Conservation (phyloP, 805 yeast species). For the Pichia manshurica region DNA sequence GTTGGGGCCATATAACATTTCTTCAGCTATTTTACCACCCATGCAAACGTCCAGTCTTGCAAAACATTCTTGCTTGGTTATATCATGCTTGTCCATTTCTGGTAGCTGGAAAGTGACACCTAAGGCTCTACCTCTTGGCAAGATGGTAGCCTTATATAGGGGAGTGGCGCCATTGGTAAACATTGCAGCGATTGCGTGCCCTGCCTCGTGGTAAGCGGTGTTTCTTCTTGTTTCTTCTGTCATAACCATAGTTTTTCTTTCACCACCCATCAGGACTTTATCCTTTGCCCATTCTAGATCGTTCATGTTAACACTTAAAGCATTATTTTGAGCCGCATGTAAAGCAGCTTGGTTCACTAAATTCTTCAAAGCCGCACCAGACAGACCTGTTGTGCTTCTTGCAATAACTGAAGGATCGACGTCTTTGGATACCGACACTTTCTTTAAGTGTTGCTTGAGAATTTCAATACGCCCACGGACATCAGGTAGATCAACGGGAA, state of each 20-base stretch:
- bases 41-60: constrained; percentile 94
- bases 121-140: constrained; percentile 94
- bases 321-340: constrained; percentile 88
- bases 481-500: constrained; percentile 92
- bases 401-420: constrained; percentile 90
- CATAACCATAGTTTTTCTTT: constrained; percentile 93
- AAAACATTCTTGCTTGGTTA: constrained; percentile 80
- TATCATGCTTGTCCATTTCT: constrained; percentile 95
- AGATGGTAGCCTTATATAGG: constrained; percentile 90
- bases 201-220: constrained; percentile 98
- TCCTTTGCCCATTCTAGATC: constrained; percentile 99
- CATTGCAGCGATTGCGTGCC: constrained; percentile 97
- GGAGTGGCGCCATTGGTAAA: constrained; percentile 93
- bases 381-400: constrained; percentile 94
- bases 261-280: constrained; percentile 96
- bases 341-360: constrained; percentile 98
- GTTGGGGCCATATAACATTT: constrained; percentile 81
- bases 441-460: constrained; percentile 82
- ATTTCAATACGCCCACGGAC: constrained; percentile 96
- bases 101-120: constrained; percentile 98
- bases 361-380: constrained; percentile 97
- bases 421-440: constrained; percentile 76
- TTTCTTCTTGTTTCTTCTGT: constrained; percentile 91
- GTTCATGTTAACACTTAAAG: constrained; percentile 80
- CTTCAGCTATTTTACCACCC: constrained; percentile 99